Percentiles rank a stretch among this genome's conserved stretches.
Conservation (phyloP, 2,329 filamentous ascomycete species). For the Rasamsonia emersonii region DNA sequence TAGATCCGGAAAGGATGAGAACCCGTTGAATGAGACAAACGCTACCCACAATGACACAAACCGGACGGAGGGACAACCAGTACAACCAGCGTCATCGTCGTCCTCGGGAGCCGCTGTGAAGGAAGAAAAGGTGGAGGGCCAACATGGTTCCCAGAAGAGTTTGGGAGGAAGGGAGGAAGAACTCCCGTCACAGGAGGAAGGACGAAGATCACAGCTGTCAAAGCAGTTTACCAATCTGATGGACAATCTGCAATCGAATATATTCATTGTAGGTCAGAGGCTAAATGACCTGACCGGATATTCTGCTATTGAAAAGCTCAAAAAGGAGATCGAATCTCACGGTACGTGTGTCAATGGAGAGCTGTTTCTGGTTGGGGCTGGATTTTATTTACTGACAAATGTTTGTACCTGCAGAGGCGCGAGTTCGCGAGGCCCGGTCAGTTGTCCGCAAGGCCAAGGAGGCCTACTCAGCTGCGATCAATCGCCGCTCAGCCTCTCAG, state of each 20-base stretch:
- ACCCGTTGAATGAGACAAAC: neutral
- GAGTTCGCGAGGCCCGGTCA: slow-evolving; percentile 47
- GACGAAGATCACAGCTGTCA: slow-evolving; percentile 47
- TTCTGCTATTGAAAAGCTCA: slow-evolving; percentile 78
- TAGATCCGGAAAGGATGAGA: slow-evolving; percentile 11
- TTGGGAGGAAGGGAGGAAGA: too few species aligned
- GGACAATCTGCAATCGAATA: slow-evolving; percentile 79
- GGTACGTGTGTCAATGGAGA: slow-evolving; percentile 33
- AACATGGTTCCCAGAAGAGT: too few species aligned
- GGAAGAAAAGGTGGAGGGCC: too few species aligned
- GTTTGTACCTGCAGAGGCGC: slow-evolving; percentile 36
- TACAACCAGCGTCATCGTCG: too few species aligned
- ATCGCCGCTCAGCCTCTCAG: slow-evolving; percentile 76
- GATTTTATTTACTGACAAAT: neutral
- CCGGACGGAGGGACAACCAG: neutral
- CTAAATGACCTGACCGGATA: slow-evolving; percentile 95
- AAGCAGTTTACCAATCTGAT: slow-evolving; percentile 64
- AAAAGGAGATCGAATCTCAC: slow-evolving; percentile 63
- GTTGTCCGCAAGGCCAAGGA: slow-evolving; percentile 63
- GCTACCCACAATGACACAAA: too few species aligned
- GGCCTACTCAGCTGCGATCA: slow-evolving; percentile 73
- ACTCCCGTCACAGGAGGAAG: slow-evolving; percentile 29
- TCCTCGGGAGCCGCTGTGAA: too few species aligned
- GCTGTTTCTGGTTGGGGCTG: slow-evolving; percentile 6
- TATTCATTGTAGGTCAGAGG: slow-evolving; percentile 75